Evolutionary conservation across 495 filamentous ascomycete genomes (phyloP).

Genomic region (Mycothermus thermophilus): DNA sequence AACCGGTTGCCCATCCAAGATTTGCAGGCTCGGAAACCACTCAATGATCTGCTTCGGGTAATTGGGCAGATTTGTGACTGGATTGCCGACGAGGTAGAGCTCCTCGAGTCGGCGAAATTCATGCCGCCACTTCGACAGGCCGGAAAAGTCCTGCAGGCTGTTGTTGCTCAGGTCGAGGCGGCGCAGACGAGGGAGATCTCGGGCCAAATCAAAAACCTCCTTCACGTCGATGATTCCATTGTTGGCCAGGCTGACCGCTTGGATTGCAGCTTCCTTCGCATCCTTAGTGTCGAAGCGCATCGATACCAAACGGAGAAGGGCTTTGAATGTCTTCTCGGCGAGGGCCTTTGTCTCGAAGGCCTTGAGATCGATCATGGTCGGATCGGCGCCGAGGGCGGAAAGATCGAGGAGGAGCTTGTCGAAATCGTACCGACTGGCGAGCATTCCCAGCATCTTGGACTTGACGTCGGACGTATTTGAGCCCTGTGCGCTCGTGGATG

Average conservation of each 20-base stretch:
- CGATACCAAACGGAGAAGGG: slow-evolving; percentile 69
- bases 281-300: slow-evolving; percentile 49
- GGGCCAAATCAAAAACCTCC: slow-evolving; percentile 55
- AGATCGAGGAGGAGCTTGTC: slow-evolving; percentile 64
- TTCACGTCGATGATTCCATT: slow-evolving; percentile 59
- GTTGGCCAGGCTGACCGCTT: slow-evolving; percentile 60
- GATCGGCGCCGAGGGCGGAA: slow-evolving; percentile 56
- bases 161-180: slow-evolving; percentile 78
- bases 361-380: slow-evolving; percentile 51
- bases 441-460: slow-evolving; percentile 36
- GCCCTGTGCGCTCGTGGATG: slow-evolving; percentile 3
- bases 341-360: slow-evolving; percentile 57
- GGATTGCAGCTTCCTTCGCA: slow-evolving; percentile 56
- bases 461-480: slow-evolving; percentile 29
- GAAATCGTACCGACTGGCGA: slow-evolving; percentile 58
- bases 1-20: slow-evolving; percentile 56
- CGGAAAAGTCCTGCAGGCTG: slow-evolving; percentile 49
- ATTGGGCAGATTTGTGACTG: slow-evolving; percentile 46
- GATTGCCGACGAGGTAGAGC: slow-evolving; percentile 62
- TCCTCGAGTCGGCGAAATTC: slow-evolving; percentile 67
- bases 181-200: slow-evolving; percentile 66
- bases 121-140: slow-evolving; percentile 64
- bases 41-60: slow-evolving; percentile 58
- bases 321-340: slow-evolving; percentile 81
- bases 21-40: slow-evolving; percentile 67